Evolutionary conservation across 805 yeast species (phyloP), one percentile per base, ranked within the genome.

Genomic region (Wickerhamomyces silvicola): DNA sequence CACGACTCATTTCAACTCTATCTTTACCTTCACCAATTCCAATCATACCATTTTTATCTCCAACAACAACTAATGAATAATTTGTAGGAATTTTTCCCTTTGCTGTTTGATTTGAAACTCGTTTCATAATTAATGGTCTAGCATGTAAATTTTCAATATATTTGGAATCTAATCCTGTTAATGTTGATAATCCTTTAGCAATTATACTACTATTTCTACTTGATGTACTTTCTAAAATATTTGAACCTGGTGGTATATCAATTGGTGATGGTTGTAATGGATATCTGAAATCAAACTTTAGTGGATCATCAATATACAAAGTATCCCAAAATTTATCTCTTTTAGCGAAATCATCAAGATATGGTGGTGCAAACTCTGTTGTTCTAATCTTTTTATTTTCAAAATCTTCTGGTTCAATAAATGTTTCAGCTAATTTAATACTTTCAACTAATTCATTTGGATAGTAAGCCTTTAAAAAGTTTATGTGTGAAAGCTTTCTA

Each of bases 1-100:
- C 95, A 33, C 72, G 70, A 31, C 81, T 64, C 62, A 81, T 72
- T 38, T 81, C 85, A 35, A 74, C 78, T 45, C 86, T 68, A 39
- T 92, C 90, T 53, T 84, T 85, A 41, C 97, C 98, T 58, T 87
- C 94, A 30, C 97, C 98, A 30, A 88, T 66, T 22, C 97, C 97
- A 38, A 92, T 68, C 81, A 86, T 82, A 42, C 98, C 98, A 43
- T 84, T 82, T 34, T 78, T 72, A 59, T 92, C 95, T 29, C 98
- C 98, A 11, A 83, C 96, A 22, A 87, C 82, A 10, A 87, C 90
- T 41, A 92, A 59, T 0, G 87, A 81, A 59, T 83, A 90, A 56
- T 76, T 80, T 24, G 85, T 74, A 31, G 81, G 76, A 43, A 84
- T 84, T 56, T 86, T 87, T 56, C 97, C 97, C 66, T 85, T 84